Base-by-base conservation (phyloP, 2,329 filamentous ascomycete genomes). In the Claviceps maximensis region DNA sequence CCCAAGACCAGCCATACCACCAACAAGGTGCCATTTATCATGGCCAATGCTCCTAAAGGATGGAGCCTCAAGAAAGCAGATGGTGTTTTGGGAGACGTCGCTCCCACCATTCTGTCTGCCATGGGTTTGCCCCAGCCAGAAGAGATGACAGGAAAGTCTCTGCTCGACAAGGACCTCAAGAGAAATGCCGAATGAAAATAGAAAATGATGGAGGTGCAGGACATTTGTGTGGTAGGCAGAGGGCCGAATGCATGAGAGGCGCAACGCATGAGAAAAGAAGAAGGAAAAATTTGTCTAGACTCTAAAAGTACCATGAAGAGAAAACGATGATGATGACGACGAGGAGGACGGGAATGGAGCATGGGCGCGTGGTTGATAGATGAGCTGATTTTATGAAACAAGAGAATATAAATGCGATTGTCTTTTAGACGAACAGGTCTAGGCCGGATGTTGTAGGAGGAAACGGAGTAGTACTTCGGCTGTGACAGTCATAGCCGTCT, bases 1-100 rank as follows among this genome's bases (percentile, higher is more conserved):
- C 93, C 93, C 62, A 98, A 98, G 82, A 98, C 93, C 9, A 91
- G 87, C 50, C 93, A 98, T 77, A 98, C 93, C 47, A 90, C 86
- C 60, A 98, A 98, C 80, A 93, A 93, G 61, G 93, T 98, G 51
- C 93, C 93, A 10, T 91, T 98, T 67, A 82, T 97, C 71, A 95
- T 98, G 90, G 89, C 90, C 67, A 98, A 97, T 68, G 90, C 90
- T 9, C 93, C 93, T 42, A 79, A 86, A 65, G 87, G 87, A 61
- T 96, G 86, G 84, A 88, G 82, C 62, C 74, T 98, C 63, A 84
- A 88, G 76, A 85, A 89, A 74, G 77, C 81, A 54, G 83, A 84
- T 56, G 91, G 89, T 64, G 93, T 98, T n/a, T 78, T 98, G 23
- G 93, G 93, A 55, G 93, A 98, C 65, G 93, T 98, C 36, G 93